Evolutionary conservation across 164 flowering plant species (phyloP), one percentile per base, ranked within the genome.

Genomic region (Magnolia changhungtana): DNA sequence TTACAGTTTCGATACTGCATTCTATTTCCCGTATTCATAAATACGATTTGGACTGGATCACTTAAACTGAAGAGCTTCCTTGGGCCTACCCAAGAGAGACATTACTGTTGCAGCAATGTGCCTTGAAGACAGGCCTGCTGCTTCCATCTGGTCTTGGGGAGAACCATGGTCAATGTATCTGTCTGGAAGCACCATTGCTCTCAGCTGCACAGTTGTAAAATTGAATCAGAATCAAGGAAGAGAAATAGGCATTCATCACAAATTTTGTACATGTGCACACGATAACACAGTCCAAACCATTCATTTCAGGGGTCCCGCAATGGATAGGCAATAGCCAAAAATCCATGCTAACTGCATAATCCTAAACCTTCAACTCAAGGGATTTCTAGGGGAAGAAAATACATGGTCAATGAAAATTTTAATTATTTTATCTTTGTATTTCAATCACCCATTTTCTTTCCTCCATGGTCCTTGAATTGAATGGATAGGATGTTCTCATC

Each of bases 151-250:
- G 84, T 90, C 94, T 72, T 77, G 50, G 2, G 92, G 94, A 69
- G 97, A 81, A 79, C 98, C 98, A 75, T 95, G 98, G 51, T 95
- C 97, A 7, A 95, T 93, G 81, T 95, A 95, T 84, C 89, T 84
- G 80, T 93, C 98, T 84, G 85, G 85, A 50, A 83, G 83, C 52
- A 71, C 76, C 81, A 83, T 78, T 49, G 80, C 58, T 64, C 85
- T 81, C 77, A 78, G 50, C 86, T 84, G 82, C 70, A 77, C 23
- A 20, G 49, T 13, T 31, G 55, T 37, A n/a, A 27, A 50, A 67
- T 20, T 69, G 8, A 67, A 65, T 77, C 59, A 74, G 68, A 50
- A 75, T 70, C 65, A 37, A 55, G 63, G 51, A 72, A 69, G 11
- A n/a, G 65, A 73, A n/a, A 21, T 27, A 50, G 8, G 13, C 18